phyloP scores from a whole-genome alignment of 495 filamentous ascomycete species.

The Daldinia decipiens region DNA sequence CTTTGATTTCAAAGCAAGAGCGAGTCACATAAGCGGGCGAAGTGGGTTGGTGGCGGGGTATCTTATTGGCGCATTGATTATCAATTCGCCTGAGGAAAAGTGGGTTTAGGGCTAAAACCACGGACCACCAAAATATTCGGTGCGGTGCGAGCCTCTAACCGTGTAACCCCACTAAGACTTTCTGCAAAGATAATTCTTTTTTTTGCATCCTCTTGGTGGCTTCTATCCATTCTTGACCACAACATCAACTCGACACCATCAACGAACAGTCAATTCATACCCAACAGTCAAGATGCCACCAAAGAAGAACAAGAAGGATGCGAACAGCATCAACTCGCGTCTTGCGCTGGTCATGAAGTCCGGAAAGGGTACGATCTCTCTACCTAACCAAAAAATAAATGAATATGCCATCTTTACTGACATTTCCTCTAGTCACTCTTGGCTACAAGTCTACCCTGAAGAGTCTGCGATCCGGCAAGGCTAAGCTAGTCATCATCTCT shows the following conservation, averaged over 20 bases:
- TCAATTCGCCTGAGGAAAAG: constrained; percentile 35
- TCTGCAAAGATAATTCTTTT: constrained; percentile 14
- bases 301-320: constrained; percentile 93
- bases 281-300: constrained; percentile 75
- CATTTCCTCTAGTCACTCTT: constrained; percentile 68
- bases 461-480: constrained; percentile 87
- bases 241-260: constrained; percentile 39
- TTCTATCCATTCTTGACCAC: constrained; percentile 39
- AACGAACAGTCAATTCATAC: constrained; percentile 3
- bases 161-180: constrained; percentile 31
- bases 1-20: constrained; percentile 57
- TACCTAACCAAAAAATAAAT: constrained; percentile 8
- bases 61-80: constrained; percentile 37
- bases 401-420: constrained; percentile 27
- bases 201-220: constrained; percentile 19
- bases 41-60: constrained; percentile 35
- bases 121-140: constrained; percentile 35
- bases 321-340: constrained; percentile 71
- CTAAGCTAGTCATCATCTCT: constrained; percentile 79
- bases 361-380: constrained; percentile 73
- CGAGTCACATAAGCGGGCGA: constrained; percentile 43
- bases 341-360: constrained; percentile 96
- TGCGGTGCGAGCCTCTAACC: constrained; percentile 8
- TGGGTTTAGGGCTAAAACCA: constrained; percentile 59
- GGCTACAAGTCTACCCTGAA: constrained; percentile 98